A percentile compares a stretch with the other conserved stretches of the same genome.
phyloP scores from a whole-genome alignment of 306 rosid species.

The Abrus pulchellus region DNA sequence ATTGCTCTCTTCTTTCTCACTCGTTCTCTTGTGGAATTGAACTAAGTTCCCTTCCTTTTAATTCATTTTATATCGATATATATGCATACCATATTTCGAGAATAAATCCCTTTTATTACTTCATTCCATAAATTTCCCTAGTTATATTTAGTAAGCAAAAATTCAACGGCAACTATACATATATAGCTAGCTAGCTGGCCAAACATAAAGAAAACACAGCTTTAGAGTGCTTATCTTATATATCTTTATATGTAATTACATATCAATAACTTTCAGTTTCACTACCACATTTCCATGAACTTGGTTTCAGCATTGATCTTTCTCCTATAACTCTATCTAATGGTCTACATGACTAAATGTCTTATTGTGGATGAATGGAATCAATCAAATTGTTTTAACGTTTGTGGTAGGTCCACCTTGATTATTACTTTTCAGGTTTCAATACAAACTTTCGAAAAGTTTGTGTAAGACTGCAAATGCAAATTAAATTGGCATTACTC shows the following conservation, averaged over 20 bases:
- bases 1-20: conserved; percentile 25
- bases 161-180: conserved; percentile 24
- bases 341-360: conserved; percentile 16
- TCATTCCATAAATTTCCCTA: conserved; percentile 25
- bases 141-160: neutral
- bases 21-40: conserved; percentile 36
- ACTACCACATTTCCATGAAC: neutral
- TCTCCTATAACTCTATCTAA: conserved; percentile 34
- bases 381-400: conserved; percentile 46
- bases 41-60: conserved; percentile 41
- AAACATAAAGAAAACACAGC: conserved; percentile 6
- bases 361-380: conserved; percentile 42
- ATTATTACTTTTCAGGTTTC: conserved; percentile 44
- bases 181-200: neutral
- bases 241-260: neutral
- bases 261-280: conserved; percentile 23
- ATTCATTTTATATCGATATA: neutral
- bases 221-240: conserved; percentile 28
- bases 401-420: conserved; percentile 49
- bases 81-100: neutral
- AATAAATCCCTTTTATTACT: conserved; percentile 17
- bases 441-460: conserved; percentile 40
- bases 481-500: conserved; percentile 42
- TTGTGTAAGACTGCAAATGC: conserved; percentile 36
- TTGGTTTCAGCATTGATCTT: conserved; percentile 15